Evolutionary conservation across 2,329 filamentous ascomycete species (phyloP).

Genomic region (Colletotrichum sp.): DNA sequence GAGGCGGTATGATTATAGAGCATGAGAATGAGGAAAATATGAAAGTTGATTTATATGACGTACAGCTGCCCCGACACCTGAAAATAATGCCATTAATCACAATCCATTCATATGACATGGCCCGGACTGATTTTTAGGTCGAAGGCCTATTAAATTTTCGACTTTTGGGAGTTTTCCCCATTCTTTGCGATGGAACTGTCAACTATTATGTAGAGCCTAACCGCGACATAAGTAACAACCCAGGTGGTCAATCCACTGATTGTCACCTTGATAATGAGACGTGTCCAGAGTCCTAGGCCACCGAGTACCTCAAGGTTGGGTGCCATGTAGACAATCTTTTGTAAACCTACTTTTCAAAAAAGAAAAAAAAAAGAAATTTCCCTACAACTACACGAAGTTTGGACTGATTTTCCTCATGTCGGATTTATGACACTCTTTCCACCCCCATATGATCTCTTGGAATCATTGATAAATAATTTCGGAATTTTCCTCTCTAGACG

Average conservation of each 20-base stretch:
- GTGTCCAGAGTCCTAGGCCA: background rate
- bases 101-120: background rate
- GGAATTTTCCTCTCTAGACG: background rate
- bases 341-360: background rate
- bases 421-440: accelerated
- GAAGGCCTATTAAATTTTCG: background rate
- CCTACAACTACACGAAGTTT: background rate
- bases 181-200: background rate
- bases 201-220: background rate
- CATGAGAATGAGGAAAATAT: background rate
- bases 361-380: background rate
- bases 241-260: background rate
- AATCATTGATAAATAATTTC: background rate
- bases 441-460: background rate
- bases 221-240: background rate
- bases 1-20: background rate
- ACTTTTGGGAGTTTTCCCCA: background rate
- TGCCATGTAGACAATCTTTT: background rate
- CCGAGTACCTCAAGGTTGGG: background rate
- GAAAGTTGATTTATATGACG: background rate
- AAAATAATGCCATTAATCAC: background rate
- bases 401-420: background rate
- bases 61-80: background rate
- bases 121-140: background rate
- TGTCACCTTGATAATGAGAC: background rate